These are phyloP conservation scores for Fistulina hepatica DNA, from an alignment of 1,284 basidiomycete genomes.

Conservation along the genomic window DNA sequence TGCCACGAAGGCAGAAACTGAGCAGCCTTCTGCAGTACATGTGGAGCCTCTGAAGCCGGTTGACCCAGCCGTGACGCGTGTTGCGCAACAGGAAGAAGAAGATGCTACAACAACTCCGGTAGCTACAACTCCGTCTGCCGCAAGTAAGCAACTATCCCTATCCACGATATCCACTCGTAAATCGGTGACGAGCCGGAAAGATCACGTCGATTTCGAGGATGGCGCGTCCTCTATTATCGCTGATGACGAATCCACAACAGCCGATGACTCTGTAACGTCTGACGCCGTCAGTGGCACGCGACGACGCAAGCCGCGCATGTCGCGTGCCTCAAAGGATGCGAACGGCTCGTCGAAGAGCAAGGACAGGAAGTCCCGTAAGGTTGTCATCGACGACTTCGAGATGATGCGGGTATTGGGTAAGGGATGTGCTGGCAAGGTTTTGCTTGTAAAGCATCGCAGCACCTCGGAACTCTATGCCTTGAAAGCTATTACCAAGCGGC, in stretches of 20 bases:
- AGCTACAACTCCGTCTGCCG: conserved; percentile 41
- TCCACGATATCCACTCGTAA: conserved; percentile 45
- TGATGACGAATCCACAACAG: conserved; percentile 36
- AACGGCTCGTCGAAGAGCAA: conserved; percentile 36
- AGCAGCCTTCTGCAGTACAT: no score
- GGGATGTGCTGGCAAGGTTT: conserved; percentile 90
- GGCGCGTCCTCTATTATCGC: conserved; percentile 44
- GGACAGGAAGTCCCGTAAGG: conserved; percentile 53
- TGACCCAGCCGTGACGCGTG: no score
- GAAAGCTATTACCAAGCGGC: conserved; percentile 94
- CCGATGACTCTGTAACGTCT: conserved; percentile 53
- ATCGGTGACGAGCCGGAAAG: conserved; percentile 33
- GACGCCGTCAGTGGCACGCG: conserved; percentile 37
- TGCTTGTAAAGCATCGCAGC: conserved; percentile 73
- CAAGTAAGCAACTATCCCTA: conserved; percentile 67
- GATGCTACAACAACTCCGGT: conserved; percentile 21
- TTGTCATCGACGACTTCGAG: conserved; percentile 84
- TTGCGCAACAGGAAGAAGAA: conserved; percentile 17
- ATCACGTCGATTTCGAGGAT: conserved; percentile 28
- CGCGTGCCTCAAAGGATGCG: conserved; percentile 29
- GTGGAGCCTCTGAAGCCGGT: no score
- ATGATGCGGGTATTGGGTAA: conserved; percentile 93
- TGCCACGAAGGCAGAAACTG: conserved; percentile 16
- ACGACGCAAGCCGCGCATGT: conserved; percentile 35
- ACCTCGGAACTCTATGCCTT: conserved; percentile 74